Evolutionary conservation across 805 yeast species (phyloP).

Genomic region (Metschnikowia cubensis): DNA sequence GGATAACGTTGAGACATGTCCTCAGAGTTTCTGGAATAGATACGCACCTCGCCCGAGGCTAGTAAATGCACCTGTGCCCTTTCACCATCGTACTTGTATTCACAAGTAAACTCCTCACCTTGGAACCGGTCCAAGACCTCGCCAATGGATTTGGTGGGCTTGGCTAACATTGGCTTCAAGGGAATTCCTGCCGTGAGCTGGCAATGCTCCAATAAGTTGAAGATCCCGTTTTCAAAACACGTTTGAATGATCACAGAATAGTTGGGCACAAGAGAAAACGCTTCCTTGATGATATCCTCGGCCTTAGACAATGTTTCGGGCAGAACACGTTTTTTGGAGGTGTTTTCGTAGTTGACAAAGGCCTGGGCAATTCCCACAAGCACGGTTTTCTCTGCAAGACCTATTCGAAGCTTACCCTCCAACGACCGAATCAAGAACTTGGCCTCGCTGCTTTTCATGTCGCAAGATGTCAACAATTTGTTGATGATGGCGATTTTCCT

Average conservation of each 20-base stretch:
- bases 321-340: conserved; percentile 19
- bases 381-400: conserved; percentile 91
- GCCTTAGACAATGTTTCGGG: conserved; percentile 54
- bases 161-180: conserved; percentile 95
- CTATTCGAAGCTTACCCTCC: conserved; percentile 90
- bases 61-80: conserved; percentile 89
- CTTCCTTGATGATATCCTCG: conserved; percentile 77
- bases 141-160: conserved; percentile 91
- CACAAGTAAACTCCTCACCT: conserved; percentile 85
- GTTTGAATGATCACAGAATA: conserved; percentile 73
- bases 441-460: conserved; percentile 67
- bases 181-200: conserved; percentile 89
- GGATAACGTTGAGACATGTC: conserved; percentile 97
- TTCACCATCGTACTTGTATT: conserved; percentile 97
- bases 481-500: conserved; percentile 76
- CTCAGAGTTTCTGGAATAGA: conserved; percentile 92
- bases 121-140: conserved; percentile 89
- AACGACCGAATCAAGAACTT: conserved; percentile 84
- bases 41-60: conserved; percentile 59
- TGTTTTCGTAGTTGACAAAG: conserved; percentile 55
- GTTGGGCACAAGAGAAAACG: conserved; percentile 86
- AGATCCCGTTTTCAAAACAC: conserved; percentile 64
- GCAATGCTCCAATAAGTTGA: conserved; percentile 61
- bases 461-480: conserved; percentile 79
- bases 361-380: conserved; percentile 83